These are phyloP conservation scores for Dentipellis fragilis DNA, from an alignment of 768 basidiomycete species.

Conservation along the genomic window DNA sequence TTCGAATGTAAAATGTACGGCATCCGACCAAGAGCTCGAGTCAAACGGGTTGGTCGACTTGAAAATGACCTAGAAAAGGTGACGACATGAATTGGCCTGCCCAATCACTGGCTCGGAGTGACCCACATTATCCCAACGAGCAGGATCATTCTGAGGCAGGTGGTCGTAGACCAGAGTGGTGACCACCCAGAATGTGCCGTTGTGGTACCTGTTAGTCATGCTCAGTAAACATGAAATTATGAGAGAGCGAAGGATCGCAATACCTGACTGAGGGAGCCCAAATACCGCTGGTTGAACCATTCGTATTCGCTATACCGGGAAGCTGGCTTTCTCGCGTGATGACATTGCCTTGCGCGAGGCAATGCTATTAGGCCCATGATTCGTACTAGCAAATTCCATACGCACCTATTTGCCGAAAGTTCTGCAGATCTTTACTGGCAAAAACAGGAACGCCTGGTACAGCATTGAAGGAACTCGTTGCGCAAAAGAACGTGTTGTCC, in stretches of 20 bases:
- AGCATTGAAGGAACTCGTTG: slow-evolving; percentile 24
- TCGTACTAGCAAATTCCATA: neutral
- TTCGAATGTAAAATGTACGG: slow-evolving; percentile 23
- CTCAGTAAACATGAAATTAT: neutral
- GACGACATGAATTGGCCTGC: no score
- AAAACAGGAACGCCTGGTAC: slow-evolving; percentile 26
- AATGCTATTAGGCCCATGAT: neutral
- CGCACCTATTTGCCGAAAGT: slow-evolving; percentile 23
- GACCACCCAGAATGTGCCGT: slow-evolving; percentile 13
- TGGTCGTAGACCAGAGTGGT: slow-evolving; percentile 15
- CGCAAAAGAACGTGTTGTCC: slow-evolving; percentile 24
- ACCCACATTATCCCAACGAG: slow-evolving; percentile 16
- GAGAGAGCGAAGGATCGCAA: neutral
- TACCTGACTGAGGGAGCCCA: slow-evolving; percentile 10
- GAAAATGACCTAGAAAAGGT: slow-evolving; percentile 9
- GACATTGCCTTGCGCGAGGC: slow-evolving; percentile 11
- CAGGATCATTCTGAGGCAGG: slow-evolving; percentile 5
- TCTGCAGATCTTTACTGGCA: slow-evolving; percentile 21
- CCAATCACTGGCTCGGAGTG: no score
- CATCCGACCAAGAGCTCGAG: slow-evolving; percentile 21
- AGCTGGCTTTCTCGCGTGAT: slow-evolving; percentile 11
- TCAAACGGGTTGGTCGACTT: slow-evolving; percentile 9
- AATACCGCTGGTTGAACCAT: slow-evolving; percentile 14
- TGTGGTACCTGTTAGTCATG: slow-evolving; percentile 4
- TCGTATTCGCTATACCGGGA: slow-evolving; percentile 10